phyloP scores from a whole-genome alignment of 805 yeast genomes.

The Metschnikowia orientalis region DNA sequence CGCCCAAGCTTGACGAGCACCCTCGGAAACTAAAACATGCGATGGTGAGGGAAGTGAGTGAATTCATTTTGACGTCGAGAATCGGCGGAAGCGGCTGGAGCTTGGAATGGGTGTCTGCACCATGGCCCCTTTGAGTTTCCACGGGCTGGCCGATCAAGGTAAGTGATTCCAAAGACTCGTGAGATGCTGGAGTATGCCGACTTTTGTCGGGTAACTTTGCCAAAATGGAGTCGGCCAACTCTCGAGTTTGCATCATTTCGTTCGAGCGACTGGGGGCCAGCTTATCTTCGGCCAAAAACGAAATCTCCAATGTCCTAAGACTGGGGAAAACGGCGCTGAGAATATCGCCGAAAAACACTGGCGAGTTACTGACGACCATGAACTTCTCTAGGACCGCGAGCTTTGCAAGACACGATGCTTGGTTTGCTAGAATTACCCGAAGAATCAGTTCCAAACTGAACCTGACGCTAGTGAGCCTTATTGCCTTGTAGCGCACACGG shows the following conservation, averaged over 20 bases:
- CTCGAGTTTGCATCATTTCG: too few species aligned
- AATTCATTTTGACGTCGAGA: too few species aligned
- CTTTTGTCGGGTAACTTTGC: too few species aligned
- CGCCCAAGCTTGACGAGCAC: constrained; percentile 22
- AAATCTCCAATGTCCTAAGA: constrained; percentile 23
- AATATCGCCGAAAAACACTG: constrained; percentile 9
- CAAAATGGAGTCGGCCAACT: too few species aligned
- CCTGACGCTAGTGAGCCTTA: constrained; percentile 3
- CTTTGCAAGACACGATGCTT: constrained; percentile 25
- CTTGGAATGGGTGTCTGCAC: too few species aligned
- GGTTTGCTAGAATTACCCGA: constrained; percentile 21
- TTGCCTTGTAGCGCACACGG: neutral
- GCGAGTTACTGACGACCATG: constrained; percentile 25
- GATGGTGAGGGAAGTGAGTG: constrained; percentile 8
- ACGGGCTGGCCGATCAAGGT: too few species aligned
- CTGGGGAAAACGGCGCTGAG: constrained; percentile 24
- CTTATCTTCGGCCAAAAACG: too few species aligned
- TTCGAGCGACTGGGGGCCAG: too few species aligned
- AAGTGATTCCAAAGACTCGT: too few species aligned
- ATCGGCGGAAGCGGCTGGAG: too few species aligned
- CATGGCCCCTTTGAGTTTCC: too few species aligned
- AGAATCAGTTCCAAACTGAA: constrained; percentile 26
- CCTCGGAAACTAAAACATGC: constrained; percentile 29
- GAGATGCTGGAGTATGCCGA: too few species aligned
- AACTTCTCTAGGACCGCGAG: neutral